Conservation (phyloP, 2,329 filamentous ascomycete genomes). For the Aureobasidium sp. region DNA sequence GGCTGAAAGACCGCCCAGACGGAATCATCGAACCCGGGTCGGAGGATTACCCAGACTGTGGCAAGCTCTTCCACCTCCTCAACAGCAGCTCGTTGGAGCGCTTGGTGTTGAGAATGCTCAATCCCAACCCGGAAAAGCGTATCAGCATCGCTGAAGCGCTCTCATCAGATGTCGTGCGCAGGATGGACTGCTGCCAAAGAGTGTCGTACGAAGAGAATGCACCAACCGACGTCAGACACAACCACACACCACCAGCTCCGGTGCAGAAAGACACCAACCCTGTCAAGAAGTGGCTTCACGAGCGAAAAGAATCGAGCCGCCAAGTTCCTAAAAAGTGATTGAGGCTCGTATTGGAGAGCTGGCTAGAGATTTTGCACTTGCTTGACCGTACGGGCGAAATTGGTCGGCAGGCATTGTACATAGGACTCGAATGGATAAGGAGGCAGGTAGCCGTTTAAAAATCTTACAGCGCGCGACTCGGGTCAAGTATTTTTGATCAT, state of each 20-base stretch:
- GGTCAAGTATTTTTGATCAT: background rate
- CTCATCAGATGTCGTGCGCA: conserved; percentile 63
- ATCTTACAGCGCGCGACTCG: background rate
- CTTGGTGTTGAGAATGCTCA: conserved; percentile 71
- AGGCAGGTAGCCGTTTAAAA: background rate
- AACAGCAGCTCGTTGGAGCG: conserved; percentile 61
- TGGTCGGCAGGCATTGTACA: background rate
- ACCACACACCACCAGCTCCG: conserved; percentile 1
- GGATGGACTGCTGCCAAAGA: conserved; percentile 60
- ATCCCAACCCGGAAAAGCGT: conserved; percentile 65
- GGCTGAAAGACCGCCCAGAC: conserved; percentile 50
- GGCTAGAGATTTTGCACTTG: background rate
- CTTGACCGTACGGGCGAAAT: background rate
- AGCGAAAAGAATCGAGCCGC: background rate
- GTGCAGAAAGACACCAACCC: background rate
- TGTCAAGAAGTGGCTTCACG: conserved; percentile 8
- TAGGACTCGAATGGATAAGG: background rate
- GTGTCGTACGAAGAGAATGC: conserved; percentile 2
- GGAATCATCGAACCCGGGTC: conserved; percentile 31
- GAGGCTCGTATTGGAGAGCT: background rate
- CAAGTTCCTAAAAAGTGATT: background rate
- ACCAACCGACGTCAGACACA: background rate
- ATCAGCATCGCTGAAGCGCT: conserved; percentile 61
- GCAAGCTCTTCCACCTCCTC: conserved; percentile 56
- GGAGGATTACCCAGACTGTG: conserved; percentile 53